Base-by-base conservation (phyloP, 768 basidiomycete genomes). In the Tricholoma saponaceum region DNA sequence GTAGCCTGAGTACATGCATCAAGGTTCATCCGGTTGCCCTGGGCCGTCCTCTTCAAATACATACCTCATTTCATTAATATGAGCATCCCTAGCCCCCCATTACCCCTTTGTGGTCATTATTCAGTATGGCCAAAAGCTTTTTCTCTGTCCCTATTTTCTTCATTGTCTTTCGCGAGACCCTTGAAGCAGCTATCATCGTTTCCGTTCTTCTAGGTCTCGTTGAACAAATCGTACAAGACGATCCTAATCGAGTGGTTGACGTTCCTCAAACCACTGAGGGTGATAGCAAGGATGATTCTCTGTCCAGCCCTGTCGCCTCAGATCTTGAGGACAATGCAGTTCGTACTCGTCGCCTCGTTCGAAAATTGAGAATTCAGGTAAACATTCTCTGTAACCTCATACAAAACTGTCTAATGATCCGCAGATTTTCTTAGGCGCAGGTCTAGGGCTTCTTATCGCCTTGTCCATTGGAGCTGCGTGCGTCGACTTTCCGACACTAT, bases 61-160 rank as follows among this genome's bases (percentile, higher is more conserved):
- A n/a, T n/a, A n/a, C n/a, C n/a, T n/a, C n/a, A n/a, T n/a, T n/a
- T n/a, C n/a, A n/a, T n/a, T n/a, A n/a, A n/a, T n/a, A n/a, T n/a
- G n/a, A n/a, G n/a, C n/a, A n/a, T 28, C 28, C 28, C 50, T 30
- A 25, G n/a, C n/a, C n/a, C 12, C 30, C 53, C 55, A 35, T 60
- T 57, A 56, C 39, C 57, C 62, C 49, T 53, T 46, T 28, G n/a
- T n/a, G n/a, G n/a, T 52, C 51, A 14, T 41, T 58, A 26, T 60
- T 62, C 55, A 65, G 62, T 56, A 92, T 93, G 91, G 76, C 80
- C 16, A 81, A 81, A 60, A 82, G 85, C 67, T 75, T 95, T 55
- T 97, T 97, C 74, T 91, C 90, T 57, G 82, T 95, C 56, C 86
- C 93, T 66, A 93, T 98, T 64, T 97, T 95, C 79, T 94, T 98